Base-by-base conservation (phyloP, 768 basidiomycete species). In the Cyclocybe aegerita region DNA sequence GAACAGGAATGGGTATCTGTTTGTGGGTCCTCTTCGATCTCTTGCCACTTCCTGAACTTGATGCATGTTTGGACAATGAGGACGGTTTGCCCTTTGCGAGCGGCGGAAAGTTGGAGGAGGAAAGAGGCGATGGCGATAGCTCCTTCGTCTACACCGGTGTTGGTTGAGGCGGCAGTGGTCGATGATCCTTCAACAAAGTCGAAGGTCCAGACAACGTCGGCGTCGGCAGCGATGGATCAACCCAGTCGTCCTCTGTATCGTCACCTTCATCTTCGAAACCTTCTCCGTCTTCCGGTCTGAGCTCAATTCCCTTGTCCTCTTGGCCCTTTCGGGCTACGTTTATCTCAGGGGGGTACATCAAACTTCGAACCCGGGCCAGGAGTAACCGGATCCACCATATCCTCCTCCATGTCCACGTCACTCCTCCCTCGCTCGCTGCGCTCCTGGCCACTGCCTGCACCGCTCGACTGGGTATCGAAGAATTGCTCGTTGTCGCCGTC, bases 341-440 rank as follows among this genome's bases (percentile, higher is more conserved):
- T 46, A 33, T 1, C 34, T 38, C 63, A 66, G 8, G 52, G 49
- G 34, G 58, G 38, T 10, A 76, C 60, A 29, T 70, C 71, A 54
- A 77, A 79, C 41, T 66, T 64, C 2, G 71, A 63, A 38, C 70
- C 72, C 4, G 83, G 81, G 7, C 85, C 80, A 29, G 86, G 87
- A 0, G 88, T 88, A 36, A 88, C 74, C 4, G 87, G 87, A 11
- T 81, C 85, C 2, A 85, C 76, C 0, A 81, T 78, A 45, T 88
- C 86, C 37, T 89, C 87, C 59, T 89, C 87, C 17, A 85, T 86
- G 43, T 87, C 85, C 1, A 71, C 75, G 50, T 86, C 84, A 17
- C 78, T 78, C 41, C 75, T 77, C 54, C 75, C 76, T 12, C 69
- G 65, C 10, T 70, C 66, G 31, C 67, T 64, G 39, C 70, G 69